Evolutionary conservation across 225 moss, liverwort and hornwort genomes (phyloP).

Genomic region (Physcomitrium patens): DNA sequence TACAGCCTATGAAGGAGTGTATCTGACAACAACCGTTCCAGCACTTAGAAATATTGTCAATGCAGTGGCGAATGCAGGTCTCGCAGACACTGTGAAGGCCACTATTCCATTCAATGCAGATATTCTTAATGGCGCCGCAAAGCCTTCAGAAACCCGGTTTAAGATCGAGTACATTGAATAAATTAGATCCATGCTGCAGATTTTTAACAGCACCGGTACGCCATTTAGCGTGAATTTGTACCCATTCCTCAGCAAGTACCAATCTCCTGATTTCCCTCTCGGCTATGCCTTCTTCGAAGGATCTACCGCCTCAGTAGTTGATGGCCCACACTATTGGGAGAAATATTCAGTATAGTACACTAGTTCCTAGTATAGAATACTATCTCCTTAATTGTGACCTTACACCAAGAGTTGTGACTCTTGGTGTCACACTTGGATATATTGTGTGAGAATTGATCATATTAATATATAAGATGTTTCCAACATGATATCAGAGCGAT

Average conservation of each 20-base stretch:
- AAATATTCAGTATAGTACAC: too few species aligned
- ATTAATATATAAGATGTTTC: too few species aligned
- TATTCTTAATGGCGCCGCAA: constrained; percentile 49
- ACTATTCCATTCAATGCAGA: constrained; percentile 92
- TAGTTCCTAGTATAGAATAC: too few species aligned
- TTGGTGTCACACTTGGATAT: too few species aligned
- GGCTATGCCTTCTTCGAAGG: constrained; percentile 83
- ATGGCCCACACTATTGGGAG: too few species aligned
- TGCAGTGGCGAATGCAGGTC: constrained; percentile 61
- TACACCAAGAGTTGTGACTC: too few species aligned
- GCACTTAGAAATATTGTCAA: constrained; percentile 68
- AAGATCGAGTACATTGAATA: constrained; percentile 58
- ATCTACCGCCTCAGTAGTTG: constrained; percentile 27
- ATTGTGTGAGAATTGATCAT: too few species aligned
- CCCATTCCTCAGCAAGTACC: constrained; percentile 83
- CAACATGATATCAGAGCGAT: too few species aligned
- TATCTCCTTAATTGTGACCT: too few species aligned
- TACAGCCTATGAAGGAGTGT: constrained; percentile 64
- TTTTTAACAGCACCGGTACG: constrained; percentile 68
- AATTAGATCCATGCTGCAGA: constrained; percentile 53
- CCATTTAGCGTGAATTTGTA: constrained; percentile 85
- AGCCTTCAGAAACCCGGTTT: constrained; percentile 72
- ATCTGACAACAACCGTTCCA: constrained; percentile 68
- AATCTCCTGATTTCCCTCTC: constrained; percentile 63
- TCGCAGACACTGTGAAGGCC: constrained; percentile 47